phyloP scores from a whole-genome alignment of 2,329 filamentous ascomycete genomes.

The Mycosphaerella sp. region DNA sequence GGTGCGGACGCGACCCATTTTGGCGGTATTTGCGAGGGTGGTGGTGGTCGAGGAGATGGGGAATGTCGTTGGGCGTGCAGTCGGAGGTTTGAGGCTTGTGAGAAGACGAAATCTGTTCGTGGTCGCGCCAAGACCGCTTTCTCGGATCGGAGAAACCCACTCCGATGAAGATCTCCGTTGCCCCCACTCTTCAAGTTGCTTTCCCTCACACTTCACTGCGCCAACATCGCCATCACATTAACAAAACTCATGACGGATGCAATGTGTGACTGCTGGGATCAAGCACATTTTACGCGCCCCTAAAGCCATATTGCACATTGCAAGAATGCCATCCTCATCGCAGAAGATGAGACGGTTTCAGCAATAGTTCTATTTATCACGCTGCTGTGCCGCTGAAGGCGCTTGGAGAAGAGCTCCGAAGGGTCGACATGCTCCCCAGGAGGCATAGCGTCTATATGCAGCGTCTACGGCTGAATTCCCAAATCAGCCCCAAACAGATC shows the following conservation, averaged over 20 bases:
- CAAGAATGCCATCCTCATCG: background rate
- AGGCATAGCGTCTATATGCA: slow-evolving; percentile 1
- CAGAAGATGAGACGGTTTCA: background rate
- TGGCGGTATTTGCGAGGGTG: slow-evolving; percentile 31
- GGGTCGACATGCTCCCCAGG: background rate
- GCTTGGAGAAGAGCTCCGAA: slow-evolving; percentile 6
- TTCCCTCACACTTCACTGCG: background rate
- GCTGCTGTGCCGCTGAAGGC: slow-evolving; percentile 8
- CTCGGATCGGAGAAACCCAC: background rate
- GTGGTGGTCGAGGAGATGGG: slow-evolving; percentile 6
- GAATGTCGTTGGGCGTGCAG: slow-evolving; percentile 10
- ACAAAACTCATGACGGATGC: too few relatives aligned
- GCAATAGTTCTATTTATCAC: background rate
- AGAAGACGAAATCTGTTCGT: background rate
- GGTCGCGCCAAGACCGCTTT: background rate
- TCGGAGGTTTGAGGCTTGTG: background rate
- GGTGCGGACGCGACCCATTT: slow-evolving; percentile 53
- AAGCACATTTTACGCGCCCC: background rate
- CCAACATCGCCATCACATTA: background rate
- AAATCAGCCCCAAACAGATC: background rate
- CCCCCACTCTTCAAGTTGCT: too few relatives aligned
- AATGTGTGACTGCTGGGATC: background rate
- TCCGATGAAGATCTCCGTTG: background rate
- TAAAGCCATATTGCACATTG: background rate
- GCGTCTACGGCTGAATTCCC: background rate